phyloP scores from a whole-genome alignment of 2,329 filamentous ascomycete species.

The Colletotrichum falcatum region DNA sequence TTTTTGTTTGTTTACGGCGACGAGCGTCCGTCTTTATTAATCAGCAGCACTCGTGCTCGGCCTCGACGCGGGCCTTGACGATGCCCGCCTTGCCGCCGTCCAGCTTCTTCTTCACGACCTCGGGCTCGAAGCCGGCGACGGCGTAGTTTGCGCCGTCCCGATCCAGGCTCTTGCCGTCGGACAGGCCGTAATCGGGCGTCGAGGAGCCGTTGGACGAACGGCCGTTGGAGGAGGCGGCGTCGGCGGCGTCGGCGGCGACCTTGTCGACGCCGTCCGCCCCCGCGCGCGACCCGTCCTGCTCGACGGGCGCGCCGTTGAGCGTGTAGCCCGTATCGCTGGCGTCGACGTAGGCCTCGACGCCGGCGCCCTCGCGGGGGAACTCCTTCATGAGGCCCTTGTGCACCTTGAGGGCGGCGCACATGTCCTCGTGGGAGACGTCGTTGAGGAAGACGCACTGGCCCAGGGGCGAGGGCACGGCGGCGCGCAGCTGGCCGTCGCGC shows the following conservation, averaged over 20 bases:
- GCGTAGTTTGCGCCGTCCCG: conserved; percentile 1
- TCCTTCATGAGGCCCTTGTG: conserved; percentile 74
- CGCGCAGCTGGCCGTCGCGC: conserved; percentile 74
- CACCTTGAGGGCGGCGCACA: conserved; percentile 68
- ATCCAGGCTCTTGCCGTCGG: conserved; percentile 19
- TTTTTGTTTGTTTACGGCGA: background rate
- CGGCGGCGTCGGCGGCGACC: conserved; percentile 12
- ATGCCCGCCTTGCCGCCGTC: background rate
- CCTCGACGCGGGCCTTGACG: conserved; percentile 13
- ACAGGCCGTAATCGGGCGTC: conserved; percentile 24
- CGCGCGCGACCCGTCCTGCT: conserved; percentile 9
- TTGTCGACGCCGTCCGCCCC: conserved; percentile 11
- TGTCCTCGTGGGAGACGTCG: conserved; percentile 71
- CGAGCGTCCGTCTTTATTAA: no score
- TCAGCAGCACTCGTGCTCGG: conserved; percentile 13
- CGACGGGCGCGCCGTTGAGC: conserved; percentile 46
- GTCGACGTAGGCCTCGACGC: conserved; percentile 77
- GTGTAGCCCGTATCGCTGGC: conserved; percentile 73
- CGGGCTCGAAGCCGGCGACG: conserved; percentile 4
- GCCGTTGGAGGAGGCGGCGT: conserved; percentile 8
- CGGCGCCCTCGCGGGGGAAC: conserved; percentile 73
- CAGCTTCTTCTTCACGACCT: conserved; percentile 3
- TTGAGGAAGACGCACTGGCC: conserved; percentile 77
- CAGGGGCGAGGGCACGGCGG: conserved; percentile 76
- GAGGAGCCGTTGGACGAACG: conserved; percentile 9